Percentiles rank a stretch among this genome's conserved stretches.
phyloP scores from a whole-genome alignment of 305 asterid species.

The Fraxinus platypoda region DNA sequence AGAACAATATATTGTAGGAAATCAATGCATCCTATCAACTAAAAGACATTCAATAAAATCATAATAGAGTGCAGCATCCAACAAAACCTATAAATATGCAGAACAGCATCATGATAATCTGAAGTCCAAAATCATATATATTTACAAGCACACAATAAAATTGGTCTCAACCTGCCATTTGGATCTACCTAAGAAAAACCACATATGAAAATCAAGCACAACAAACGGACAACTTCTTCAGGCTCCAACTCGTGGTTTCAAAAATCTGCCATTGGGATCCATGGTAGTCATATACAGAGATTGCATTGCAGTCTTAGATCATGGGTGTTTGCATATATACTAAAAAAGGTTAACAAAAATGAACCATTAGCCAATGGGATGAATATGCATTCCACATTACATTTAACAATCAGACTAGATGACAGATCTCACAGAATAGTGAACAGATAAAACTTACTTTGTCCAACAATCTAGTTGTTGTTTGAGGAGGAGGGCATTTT shows the following conservation, averaged over 20 bases:
- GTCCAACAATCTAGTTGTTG: conserved; percentile 83
- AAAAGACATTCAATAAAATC: not conserved
- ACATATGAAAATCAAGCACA: not conserved
- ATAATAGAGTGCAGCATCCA: not conserved
- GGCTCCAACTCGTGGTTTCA: not conserved
- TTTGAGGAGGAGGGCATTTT: conserved; percentile 90
- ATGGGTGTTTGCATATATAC: not conserved
- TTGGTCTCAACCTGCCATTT: not conserved
- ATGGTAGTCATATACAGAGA: not conserved
- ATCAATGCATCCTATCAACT: not conserved
- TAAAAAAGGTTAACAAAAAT: not conserved
- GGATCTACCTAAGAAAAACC: not conserved
- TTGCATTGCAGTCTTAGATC: not conserved
- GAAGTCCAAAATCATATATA: not conserved
- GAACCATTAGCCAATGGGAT: not conserved
- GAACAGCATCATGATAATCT: not conserved
- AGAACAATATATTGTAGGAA: not conserved
- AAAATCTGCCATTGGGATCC: not conserved
- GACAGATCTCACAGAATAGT: not conserved
- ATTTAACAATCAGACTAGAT: not conserved
- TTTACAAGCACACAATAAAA: not conserved
- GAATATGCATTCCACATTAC: not conserved
- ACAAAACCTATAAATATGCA: not conserved
- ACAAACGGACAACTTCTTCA: not conserved
- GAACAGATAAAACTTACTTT: conserved; percentile 44